Evolutionary conservation across 768 basidiomycete species (phyloP).

Genomic region (Exidia glandulosa): DNA sequence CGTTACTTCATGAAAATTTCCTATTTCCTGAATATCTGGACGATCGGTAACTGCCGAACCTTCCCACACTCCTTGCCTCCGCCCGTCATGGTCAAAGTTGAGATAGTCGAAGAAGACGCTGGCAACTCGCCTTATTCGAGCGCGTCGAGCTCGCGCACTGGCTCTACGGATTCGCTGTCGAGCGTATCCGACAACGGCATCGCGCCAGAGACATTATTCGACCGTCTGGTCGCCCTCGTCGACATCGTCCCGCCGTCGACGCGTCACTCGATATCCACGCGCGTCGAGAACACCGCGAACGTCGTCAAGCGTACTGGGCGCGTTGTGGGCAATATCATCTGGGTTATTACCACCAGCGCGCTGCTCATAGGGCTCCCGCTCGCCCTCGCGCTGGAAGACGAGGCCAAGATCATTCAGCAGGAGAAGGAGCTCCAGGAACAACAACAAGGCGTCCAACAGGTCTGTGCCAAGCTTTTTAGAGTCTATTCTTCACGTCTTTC

Average conservation of each 20-base stretch:
- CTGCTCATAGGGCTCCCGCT: slow-evolving; percentile 89
- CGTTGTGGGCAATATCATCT: slow-evolving; percentile 78
- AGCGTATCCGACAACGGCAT: slow-evolving; percentile 64
- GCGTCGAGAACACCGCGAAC: slow-evolving; percentile 46
- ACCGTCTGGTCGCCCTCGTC: slow-evolving; percentile 82
- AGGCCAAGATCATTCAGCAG: slow-evolving; percentile 86
- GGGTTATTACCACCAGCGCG: slow-evolving; percentile 91
- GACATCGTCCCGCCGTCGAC: slow-evolving; percentile 94
- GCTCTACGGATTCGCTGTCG: slow-evolving; percentile 51
- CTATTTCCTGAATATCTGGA: too few species aligned
- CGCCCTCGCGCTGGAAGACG: slow-evolving; percentile 89
- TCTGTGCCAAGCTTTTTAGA: slow-evolving; percentile 22
- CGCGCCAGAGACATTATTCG: slow-evolving; percentile 71
- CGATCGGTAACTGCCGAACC: too few species aligned
- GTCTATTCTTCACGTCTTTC: slow-evolving; percentile 1
- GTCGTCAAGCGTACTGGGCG: slow-evolving; percentile 59
- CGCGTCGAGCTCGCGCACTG: slow-evolving; percentile 60
- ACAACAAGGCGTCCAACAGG: slow-evolving; percentile 87
- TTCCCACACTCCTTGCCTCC: too few species aligned
- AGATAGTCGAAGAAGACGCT: slow-evolving; percentile 80
- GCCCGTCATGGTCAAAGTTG: slow-evolving; percentile 96
- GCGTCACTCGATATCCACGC: slow-evolving; percentile 59
- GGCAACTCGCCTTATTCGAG: slow-evolving; percentile 63
- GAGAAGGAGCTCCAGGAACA: slow-evolving; percentile 91
- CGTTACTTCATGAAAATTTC: too few species aligned